Base-by-base conservation (phyloP, 1,139 yeast genomes). In the Kodamaea alishanica region DNA sequence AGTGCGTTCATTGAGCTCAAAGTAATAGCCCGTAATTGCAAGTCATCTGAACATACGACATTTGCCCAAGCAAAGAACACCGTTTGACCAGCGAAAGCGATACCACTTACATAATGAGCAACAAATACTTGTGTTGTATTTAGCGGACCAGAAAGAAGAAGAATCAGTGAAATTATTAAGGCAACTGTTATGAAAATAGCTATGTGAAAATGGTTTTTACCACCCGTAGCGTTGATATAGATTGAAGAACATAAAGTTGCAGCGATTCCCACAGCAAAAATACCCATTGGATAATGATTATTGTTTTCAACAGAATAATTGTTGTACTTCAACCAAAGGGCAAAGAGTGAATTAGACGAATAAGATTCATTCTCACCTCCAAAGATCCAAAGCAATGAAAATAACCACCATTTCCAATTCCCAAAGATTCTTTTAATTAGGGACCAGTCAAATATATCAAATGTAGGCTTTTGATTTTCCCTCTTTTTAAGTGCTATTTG, bases 1-100 rank as follows among this genome's bases (percentile, higher is more conserved):
- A 77, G 76, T 81, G 77, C 77, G 54, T 78, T 78, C 83, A 78
- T 78, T 0, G 81, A 75, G 0, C 81, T 82, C 37, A 78, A 58
- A 0, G 77, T 79, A 24, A 77, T 60, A 0, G 83, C 81, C 46
- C 83, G 63, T 49, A 75, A 79, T 55, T 77, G 79, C 31, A 75
- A 52, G 52, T 78, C 82, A 45, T 70, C 62, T 26, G 68, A 64
- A 46, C 80, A 75, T 1, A 77, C 75, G 30, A 74, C 61, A 46
- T 77, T 78, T 1, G 81, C 82, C 83, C 83, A 78, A 0, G 82
- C 73, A 46, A 77, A 78, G 53, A 75, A 77, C 0, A 73, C 66
- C 0, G 82, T 74, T 49, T 78, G 83, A 0, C 81, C 82, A 12
- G 80, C 75, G 50, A 72, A 77, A 0, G 79, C 58, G 9, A 70